Evolutionary conservation across 2,329 filamentous ascomycete species (phyloP).

Genomic region (Penicillium sp.): DNA sequence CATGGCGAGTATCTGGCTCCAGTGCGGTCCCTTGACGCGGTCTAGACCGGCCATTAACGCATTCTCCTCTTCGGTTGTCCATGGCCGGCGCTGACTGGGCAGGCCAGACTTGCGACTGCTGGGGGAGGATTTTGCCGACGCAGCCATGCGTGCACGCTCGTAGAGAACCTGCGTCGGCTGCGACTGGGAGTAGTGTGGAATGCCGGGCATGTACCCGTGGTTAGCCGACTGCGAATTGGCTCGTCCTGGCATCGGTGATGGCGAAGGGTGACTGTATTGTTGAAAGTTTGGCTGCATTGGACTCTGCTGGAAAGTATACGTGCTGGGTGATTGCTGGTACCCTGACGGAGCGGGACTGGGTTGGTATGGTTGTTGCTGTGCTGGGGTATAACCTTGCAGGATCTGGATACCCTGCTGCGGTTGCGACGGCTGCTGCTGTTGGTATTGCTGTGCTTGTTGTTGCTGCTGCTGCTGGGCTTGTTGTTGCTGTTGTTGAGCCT

Average conservation of each 20-base stretch:
- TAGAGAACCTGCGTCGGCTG: constrained; percentile 62
- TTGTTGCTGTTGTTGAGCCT: constrained; percentile 36
- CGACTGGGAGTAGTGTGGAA: constrained; percentile 53
- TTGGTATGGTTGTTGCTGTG: constrained; percentile 39
- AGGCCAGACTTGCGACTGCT: constrained; percentile 57
- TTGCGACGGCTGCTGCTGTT: constrained; percentile 29
- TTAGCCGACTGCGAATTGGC: constrained; percentile 42
- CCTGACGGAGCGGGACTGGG: constrained; percentile 42
- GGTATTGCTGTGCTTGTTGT: constrained; percentile 24
- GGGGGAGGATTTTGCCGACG: constrained; percentile 60
- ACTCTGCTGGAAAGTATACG: constrained; percentile 46
- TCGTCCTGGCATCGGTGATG: constrained; percentile 35
- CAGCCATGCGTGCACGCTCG: constrained; percentile 60
- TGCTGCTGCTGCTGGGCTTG: constrained; percentile 37
- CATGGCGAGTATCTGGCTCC: constrained; percentile 86
- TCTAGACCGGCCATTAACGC: constrained; percentile 88
- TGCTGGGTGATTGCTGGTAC: constrained; percentile 39
- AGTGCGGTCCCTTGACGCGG: constrained; percentile 87
- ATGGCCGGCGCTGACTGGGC: constrained; percentile 71
- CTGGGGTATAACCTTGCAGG: constrained; percentile 41
- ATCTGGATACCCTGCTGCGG: constrained; percentile 38
- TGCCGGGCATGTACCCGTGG: constrained; percentile 51
- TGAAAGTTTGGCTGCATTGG: constrained; percentile 48
- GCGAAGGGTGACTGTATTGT: constrained; percentile 45
- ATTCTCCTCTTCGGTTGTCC: constrained; percentile 88